These are phyloP conservation scores for Nakazawaea laoshanensis DNA, from an alignment of 805 yeast genomes.

Conservation along the genomic window DNA sequence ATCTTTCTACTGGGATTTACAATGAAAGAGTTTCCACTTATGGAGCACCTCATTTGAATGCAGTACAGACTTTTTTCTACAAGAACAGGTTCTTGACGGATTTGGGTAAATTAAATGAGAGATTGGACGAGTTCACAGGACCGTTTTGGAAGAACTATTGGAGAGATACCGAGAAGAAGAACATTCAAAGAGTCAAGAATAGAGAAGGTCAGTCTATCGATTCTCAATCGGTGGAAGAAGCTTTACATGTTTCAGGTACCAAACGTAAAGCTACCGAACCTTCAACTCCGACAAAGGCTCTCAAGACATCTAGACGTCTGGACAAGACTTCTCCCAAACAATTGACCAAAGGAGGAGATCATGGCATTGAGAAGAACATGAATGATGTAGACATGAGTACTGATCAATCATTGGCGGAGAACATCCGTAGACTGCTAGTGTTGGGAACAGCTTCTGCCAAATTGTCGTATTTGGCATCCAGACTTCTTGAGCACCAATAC, in stretches of 20 bases:
- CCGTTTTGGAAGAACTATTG: slow-evolving; percentile 50
- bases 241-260: slow-evolving; percentile 15
- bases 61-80: slow-evolving; percentile 44
- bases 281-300: slow-evolving; percentile 4
- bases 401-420: slow-evolving; percentile 15
- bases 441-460: slow-evolving; percentile 62
- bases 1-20: slow-evolving; percentile 35
- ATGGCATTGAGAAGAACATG: slow-evolving; percentile 13
- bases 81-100: slow-evolving; percentile 38
- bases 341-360: slow-evolving; percentile 14
- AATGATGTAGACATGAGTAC: slow-evolving; percentile 16
- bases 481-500: slow-evolving; percentile 43
- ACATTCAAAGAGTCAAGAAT: slow-evolving; percentile 27
- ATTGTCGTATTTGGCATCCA: slow-evolving; percentile 48
- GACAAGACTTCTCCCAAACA: slow-evolving; percentile 9
- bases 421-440: slow-evolving; percentile 26
- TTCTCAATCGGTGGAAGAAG: slow-evolving; percentile 19
- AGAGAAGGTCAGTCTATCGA: slow-evolving; percentile 26
- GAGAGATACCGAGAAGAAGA: slow-evolving; percentile 30
- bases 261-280: slow-evolving; percentile 13
- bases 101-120: slow-evolving; percentile 19
- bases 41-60: slow-evolving; percentile 52
- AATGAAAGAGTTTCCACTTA: slow-evolving; percentile 30
- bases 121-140: slow-evolving; percentile 25
- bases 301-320: slow-evolving; percentile 3